A percentile compares a stretch with the other conserved stretches of the same genome.
These are phyloP conservation scores for Candida parachauliodes DNA, from an alignment of 805 yeast genomes.

Conservation along the genomic window DNA sequence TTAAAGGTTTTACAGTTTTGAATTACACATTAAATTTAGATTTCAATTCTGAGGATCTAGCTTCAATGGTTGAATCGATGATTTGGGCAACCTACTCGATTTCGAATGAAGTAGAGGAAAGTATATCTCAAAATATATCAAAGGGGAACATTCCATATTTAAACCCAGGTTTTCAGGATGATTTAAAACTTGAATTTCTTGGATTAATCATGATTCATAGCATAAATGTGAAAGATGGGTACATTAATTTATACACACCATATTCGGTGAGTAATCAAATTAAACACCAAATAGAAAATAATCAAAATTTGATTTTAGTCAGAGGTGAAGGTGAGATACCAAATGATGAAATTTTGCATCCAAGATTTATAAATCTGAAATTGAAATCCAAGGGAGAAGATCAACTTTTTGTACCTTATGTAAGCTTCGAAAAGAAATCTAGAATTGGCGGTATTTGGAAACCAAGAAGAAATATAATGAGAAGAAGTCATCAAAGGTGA, in stretches of 20 bases:
- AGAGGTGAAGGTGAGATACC: conserved; percentile 71
- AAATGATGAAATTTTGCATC: conserved; percentile 45
- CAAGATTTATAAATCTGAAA: conserved; percentile 18
- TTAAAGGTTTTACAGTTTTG: conserved; percentile 22
- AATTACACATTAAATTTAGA: conserved; percentile 17
- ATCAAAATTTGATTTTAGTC: conserved; percentile 40
- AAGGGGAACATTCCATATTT: background rate
- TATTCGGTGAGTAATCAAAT: conserved; percentile 10
- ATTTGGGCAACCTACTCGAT: conserved; percentile 33
- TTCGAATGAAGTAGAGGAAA: background rate
- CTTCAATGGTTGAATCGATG: conserved; percentile 37
- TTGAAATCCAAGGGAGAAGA: conserved; percentile 3
- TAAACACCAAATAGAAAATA: conserved; percentile 14
- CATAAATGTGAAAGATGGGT: conserved; percentile 34
- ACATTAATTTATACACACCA: conserved; percentile 60
- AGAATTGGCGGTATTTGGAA: conserved; percentile 56
- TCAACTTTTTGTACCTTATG: conserved; percentile 34
- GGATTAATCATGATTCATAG: conserved; percentile 70
- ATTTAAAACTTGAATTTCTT: conserved; percentile 21
- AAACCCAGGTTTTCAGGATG: conserved; percentile 4
- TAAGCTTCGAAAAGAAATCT: conserved; percentile 36
- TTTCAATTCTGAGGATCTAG: conserved; percentile 22
- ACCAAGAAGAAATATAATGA: conserved; percentile 51
- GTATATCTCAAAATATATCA: background rate
- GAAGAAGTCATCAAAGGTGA: conserved; percentile 23